Conservation (phyloP, 2,329 filamentous ascomycete genomes). For the Diaporthe destruens region DNA sequence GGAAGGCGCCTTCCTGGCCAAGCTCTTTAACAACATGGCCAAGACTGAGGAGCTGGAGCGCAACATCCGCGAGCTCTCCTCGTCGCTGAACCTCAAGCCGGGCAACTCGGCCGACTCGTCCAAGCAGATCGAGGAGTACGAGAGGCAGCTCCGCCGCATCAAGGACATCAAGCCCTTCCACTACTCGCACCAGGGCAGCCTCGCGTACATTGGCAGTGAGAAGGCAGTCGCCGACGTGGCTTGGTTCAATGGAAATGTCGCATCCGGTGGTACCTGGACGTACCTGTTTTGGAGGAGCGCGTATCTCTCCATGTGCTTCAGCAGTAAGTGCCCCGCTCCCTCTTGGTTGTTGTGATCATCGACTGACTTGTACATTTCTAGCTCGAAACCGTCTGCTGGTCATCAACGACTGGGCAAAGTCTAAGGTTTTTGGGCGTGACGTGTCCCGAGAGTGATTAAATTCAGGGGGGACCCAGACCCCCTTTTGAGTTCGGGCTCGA, state of each 20-base stretch:
- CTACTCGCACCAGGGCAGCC: conserved; percentile 96
- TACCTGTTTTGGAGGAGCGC: conserved; percentile 99
- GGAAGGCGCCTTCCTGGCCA: conserved; percentile 94
- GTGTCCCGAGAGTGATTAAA: conserved; percentile 80
- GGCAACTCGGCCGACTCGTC: conserved; percentile 77
- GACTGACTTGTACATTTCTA: conserved; percentile 53
- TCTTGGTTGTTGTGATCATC: conserved; percentile 41
- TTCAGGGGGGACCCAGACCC: not conserved
- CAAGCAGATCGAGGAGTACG: conserved; percentile 83
- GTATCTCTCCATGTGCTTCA: conserved; percentile 99
- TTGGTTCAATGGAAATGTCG: conserved; percentile 97
- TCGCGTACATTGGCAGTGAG: conserved; percentile 98
- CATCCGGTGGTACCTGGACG: conserved; percentile 91
- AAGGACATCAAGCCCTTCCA: conserved; percentile 98
- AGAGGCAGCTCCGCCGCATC: conserved; percentile 87
- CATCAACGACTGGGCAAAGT: conserved; percentile 95
- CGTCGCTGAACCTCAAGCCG: conserved; percentile 70
- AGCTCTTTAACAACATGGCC: conserved; percentile 99
- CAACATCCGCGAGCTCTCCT: conserved; percentile 78
- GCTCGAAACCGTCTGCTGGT: conserved; percentile 95
- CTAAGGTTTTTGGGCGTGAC: conserved; percentile 95
- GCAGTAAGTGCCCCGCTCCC: conserved; percentile 76
- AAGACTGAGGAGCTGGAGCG: conserved; percentile 87
- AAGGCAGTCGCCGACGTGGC: conserved; percentile 95
- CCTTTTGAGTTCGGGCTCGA: not conserved